Conservation (phyloP, 208 protist species). For the Naegleria lovaniensis region DNA sequence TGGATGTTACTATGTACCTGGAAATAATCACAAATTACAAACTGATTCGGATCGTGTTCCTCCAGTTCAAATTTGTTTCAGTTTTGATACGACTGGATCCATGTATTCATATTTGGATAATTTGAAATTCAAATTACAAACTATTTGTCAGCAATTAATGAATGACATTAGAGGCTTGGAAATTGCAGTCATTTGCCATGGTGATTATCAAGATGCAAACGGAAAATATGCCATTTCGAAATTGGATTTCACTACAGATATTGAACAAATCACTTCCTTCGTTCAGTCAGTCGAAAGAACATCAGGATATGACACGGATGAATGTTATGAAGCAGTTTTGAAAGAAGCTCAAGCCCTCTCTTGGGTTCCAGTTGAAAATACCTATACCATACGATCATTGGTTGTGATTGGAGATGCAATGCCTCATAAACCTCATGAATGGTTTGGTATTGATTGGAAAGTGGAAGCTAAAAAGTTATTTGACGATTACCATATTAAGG, state of each 20-base stretch:
- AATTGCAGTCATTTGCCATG: neutral
- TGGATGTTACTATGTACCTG: no score
- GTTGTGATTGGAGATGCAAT: constrained; percentile 1
- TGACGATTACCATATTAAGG: neutral
- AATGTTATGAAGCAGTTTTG: constrained; percentile 1
- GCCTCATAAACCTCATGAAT: neutral
- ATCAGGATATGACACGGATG: neutral
- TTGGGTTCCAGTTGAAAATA: neutral
- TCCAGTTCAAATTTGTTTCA: neutral
- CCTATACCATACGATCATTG: neutral
- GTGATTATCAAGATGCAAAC: neutral
- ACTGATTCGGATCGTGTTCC: neutral
- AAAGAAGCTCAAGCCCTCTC: neutral
- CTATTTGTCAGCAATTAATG: neutral
- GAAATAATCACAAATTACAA: no score
- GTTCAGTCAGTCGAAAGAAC: neutral
- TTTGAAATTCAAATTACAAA: neutral
- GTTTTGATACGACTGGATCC: constrained; percentile 6
- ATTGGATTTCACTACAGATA: constrained; percentile 15
- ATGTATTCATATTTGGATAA: neutral
- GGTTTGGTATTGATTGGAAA: constrained; percentile 15
- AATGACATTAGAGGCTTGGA: neutral
- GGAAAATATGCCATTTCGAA: neutral
- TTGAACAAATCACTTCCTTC: neutral
- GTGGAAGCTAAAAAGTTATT: neutral